phyloP scores from a whole-genome alignment of 768 basidiomycete species.

The Tylopilus sp. region DNA sequence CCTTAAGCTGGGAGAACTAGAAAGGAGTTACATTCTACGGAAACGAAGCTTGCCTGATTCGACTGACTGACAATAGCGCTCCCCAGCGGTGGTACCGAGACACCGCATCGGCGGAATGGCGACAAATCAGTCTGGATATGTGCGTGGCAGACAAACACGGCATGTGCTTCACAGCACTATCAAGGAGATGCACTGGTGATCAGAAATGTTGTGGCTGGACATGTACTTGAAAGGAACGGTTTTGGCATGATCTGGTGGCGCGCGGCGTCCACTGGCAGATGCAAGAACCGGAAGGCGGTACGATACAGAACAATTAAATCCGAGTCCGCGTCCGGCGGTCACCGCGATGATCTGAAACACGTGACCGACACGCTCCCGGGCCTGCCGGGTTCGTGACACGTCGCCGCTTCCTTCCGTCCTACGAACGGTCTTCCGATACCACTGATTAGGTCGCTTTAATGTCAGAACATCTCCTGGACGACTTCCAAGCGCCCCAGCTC shows the following conservation, averaged over 20 bases:
- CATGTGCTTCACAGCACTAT: background rate
- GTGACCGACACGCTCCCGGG: background rate
- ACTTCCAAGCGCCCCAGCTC: background rate
- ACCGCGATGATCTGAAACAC: background rate
- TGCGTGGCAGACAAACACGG: background rate
- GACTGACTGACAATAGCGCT: background rate
- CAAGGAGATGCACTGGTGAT: background rate
- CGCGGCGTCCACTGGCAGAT: background rate
- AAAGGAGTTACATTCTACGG: slow-evolving; percentile 10
- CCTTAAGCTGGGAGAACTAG: background rate
- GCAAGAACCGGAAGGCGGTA: background rate
- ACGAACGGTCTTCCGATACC: background rate
- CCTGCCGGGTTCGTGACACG: background rate
- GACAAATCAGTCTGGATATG: background rate
- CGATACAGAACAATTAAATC: background rate
- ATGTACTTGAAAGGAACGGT: background rate
- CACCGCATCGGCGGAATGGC: background rate
- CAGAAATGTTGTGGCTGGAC: background rate
- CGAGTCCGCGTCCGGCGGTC: too few relatives aligned
- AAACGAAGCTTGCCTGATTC: background rate
- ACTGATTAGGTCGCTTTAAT: background rate
- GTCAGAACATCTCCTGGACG: background rate
- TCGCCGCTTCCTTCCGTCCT: background rate
- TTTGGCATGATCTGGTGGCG: background rate
- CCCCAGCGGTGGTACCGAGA: background rate